Evolutionary conservation across 1,284 basidiomycete genomes (phyloP).

Genomic region (Sporisorium sorghi): DNA sequence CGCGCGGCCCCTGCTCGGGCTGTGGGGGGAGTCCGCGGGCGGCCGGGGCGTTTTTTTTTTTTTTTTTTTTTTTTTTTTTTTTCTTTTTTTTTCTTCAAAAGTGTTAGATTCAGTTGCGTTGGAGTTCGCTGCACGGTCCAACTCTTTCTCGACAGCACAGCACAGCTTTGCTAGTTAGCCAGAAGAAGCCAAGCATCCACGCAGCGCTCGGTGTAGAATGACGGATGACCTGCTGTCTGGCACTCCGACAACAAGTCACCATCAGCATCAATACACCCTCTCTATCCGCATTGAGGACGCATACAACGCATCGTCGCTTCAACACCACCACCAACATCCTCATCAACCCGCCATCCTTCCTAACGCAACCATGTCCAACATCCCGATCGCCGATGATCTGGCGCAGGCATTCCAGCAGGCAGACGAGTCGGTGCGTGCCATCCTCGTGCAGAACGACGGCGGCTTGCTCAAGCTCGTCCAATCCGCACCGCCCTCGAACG

Average conservation of each 20-base stretch:
- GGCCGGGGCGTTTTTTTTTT: not conserved
- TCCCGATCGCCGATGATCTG: conserved; percentile 47
- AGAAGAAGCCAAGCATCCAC: too few species aligned
- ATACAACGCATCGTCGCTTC: not conserved
- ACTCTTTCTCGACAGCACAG: conserved; percentile 8
- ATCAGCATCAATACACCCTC: not conserved
- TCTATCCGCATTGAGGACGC: not conserved
- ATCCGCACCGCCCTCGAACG: conserved; percentile 23
- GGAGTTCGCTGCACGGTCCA: conserved; percentile 9
- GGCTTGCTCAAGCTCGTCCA: conserved; percentile 49
- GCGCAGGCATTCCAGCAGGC: conserved; percentile 35
- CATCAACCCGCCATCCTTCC: not conserved
- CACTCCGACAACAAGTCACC: not conserved
- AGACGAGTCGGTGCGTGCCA: conserved; percentile 44
- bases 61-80: too few species aligned
- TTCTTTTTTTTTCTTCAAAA: not conserved
- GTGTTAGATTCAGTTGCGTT: not conserved
- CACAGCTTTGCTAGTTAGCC: conserved; percentile 1
- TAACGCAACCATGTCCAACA: conserved; percentile 36
- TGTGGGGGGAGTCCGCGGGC: too few species aligned
- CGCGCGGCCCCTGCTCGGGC: too few species aligned
- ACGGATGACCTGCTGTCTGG: not conserved
- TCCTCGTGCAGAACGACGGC: conserved; percentile 57
- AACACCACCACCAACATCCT: not conserved
- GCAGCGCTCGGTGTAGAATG: not conserved